These are phyloP conservation scores for Metschnikowia continentalis DNA, from an alignment of 805 yeast species.

Conservation along the genomic window DNA sequence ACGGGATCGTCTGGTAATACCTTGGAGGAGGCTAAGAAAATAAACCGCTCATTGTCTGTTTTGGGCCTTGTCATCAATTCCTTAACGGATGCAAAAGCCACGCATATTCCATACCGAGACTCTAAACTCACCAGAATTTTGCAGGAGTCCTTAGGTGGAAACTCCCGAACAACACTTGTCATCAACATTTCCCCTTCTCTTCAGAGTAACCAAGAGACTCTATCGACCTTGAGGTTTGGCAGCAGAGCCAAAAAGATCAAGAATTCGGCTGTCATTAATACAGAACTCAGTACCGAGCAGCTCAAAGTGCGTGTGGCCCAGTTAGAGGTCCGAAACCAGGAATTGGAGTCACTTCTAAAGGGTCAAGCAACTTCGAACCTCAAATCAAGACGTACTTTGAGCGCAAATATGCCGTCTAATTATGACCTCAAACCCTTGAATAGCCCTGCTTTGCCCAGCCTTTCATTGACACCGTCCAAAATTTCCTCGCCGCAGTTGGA, in stretches of 20 bases:
- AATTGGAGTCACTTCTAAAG: constrained; percentile 39
- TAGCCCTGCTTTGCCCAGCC: not conserved
- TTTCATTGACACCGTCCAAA: constrained; percentile 1
- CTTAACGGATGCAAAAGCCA: constrained; percentile 62
- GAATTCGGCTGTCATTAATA: constrained; percentile 61
- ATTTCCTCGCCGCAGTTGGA: constrained; percentile 3
- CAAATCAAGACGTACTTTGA: not conserved
- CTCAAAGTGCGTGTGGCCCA: constrained; percentile 39
- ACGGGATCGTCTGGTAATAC: constrained; percentile 75
- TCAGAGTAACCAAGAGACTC: constrained; percentile 56
- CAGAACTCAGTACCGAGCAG: constrained; percentile 51
- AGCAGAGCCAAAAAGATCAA: constrained; percentile 63
- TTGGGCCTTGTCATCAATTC: constrained; percentile 80
- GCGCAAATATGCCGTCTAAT: not conserved
- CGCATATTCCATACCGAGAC: constrained; percentile 72
- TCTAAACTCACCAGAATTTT: constrained; percentile 74
- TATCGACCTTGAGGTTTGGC: constrained; percentile 73
- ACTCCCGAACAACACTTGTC: constrained; percentile 69
- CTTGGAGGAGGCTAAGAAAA: constrained; percentile 78
- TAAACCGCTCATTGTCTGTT: constrained; percentile 72
- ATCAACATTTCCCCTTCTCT: constrained; percentile 68
- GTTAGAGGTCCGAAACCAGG: constrained; percentile 31
- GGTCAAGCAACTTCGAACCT: not conserved
- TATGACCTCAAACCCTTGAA: not conserved
- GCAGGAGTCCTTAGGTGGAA: constrained; percentile 80